These are phyloP conservation scores for Ramaria rubella DNA, from an alignment of 768 basidiomycete genomes.

Conservation along the genomic window DNA sequence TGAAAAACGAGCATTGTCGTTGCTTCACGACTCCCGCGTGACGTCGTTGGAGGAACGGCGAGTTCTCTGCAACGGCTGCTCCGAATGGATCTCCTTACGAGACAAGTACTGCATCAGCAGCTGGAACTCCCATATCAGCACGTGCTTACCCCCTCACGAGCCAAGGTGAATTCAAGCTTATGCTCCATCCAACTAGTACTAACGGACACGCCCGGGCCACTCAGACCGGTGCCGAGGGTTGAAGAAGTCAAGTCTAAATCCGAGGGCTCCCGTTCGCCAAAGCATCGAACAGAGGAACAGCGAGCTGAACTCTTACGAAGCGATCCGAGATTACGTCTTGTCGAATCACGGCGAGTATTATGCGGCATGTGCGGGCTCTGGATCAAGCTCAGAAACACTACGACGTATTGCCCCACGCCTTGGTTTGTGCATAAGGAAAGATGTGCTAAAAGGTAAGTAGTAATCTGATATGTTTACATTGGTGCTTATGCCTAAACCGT, in stretches of 20 bases:
- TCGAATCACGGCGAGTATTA: background rate
- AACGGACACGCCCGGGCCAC: background rate
- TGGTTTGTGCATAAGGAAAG: background rate
- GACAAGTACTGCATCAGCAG: background rate
- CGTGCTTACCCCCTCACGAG: background rate
- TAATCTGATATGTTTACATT: background rate
- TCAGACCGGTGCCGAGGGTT: background rate
- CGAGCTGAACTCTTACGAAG: background rate
- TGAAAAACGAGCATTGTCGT: background rate
- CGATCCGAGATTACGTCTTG: background rate
- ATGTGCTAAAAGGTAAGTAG: background rate
- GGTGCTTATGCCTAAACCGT: background rate
- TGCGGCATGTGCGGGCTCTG: conserved; percentile 1
- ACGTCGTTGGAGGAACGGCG: conserved; percentile 1
- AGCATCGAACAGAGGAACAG: conserved; percentile 5
- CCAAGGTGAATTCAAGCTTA: background rate
- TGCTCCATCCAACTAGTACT: background rate
- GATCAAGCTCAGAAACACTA: conserved; percentile 6
- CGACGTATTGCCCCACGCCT: conserved; percentile 7
- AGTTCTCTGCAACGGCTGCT: background rate
- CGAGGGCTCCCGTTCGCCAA: background rate
- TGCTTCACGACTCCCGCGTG: background rate
- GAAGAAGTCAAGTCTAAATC: background rate
- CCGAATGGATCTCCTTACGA: background rate
- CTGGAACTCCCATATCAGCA: background rate